Evolutionary conservation across 1,284 basidiomycete genomes (phyloP), one percentile per base, ranked within the genome.

Genomic region (Grifola frondosa): DNA sequence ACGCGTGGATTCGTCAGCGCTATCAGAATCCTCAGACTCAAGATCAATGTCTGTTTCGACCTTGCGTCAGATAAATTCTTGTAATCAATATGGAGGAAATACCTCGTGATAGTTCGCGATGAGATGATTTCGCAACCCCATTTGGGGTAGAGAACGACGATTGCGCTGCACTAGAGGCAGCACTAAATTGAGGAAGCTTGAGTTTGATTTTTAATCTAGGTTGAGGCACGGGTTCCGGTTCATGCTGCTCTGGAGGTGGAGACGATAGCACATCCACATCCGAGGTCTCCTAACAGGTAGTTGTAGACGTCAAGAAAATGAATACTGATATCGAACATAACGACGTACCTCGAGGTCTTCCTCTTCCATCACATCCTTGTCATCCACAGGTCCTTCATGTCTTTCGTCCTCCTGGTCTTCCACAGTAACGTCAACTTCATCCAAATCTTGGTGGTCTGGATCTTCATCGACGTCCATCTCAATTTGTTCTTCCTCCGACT

Each of bases 131-230:
- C 22, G 29, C 32, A 37, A 36, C 29, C 29, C 52, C 57, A 34
- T 58, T 52, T 17, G 59, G 51, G 13, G 59, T 56, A 17, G 59
- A 49, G 17, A 52, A 37, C 39, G 68, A 66, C 25, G 71, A 64
- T 32, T 71, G 47, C 50, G 60, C 62, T 31, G 68, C 64, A 54
- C 68, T 59, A 19, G 52, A 60, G 3, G 52, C 41, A 5, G 46
- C 52, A 42, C 68, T 55, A 20, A 63, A 62, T 15, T 65, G 66
- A 7, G 80, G 78, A 5, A 84, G 62, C 58, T 80, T 84, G 35
- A 85, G 68, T 54, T 77, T 83, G 57, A 85, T 83, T 52, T 78
- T 81, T n/a, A 85, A 69, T 5, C 74, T 67, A 1, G 56, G 56
- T 13, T 56, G 52, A 4, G 49, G 40, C 7, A 41, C 44, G 6